Evolutionary conservation across 305 asterid genomes (phyloP).

Genomic region (Fraxinus floribunda): DNA sequence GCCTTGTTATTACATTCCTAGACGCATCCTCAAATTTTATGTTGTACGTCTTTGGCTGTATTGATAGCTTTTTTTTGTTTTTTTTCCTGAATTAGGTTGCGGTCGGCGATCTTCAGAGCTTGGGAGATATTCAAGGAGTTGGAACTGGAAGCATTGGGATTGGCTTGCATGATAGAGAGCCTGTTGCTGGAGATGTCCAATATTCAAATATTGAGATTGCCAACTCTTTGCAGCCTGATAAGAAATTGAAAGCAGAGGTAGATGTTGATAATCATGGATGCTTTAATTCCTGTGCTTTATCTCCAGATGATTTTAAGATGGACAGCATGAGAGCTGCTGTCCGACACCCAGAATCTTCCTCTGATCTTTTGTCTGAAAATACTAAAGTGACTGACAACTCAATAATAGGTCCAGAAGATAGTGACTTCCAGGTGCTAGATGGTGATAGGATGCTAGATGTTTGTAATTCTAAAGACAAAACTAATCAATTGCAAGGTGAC

Average conservation of each 20-base stretch:
- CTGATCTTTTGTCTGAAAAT: slow-evolving; percentile 38
- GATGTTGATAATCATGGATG: slow-evolving; percentile 34
- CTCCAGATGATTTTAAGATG: slow-evolving; percentile 34
- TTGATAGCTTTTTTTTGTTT: slow-evolving; percentile 14
- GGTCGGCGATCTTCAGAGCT: slow-evolving; percentile 30
- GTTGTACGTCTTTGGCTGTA: slow-evolving; percentile 12
- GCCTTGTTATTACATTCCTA: neutral
- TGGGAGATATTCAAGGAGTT: slow-evolving; percentile 34
- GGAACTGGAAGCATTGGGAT: slow-evolving; percentile 33
- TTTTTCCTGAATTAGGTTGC: slow-evolving; percentile 36
- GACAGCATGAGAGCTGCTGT: slow-evolving; percentile 33
- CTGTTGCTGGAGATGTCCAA: slow-evolving; percentile 36
- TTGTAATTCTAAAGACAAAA: slow-evolving; percentile 37
- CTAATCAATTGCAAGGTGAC: slow-evolving; percentile 39
- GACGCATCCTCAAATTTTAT: neutral
- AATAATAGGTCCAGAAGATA: slow-evolving; percentile 32
- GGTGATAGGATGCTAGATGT: slow-evolving; percentile 35
- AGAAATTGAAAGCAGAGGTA: slow-evolving; percentile 43
- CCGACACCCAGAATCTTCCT: slow-evolving; percentile 36
- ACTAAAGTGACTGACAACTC: slow-evolving; percentile 36
- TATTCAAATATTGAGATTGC: slow-evolving; percentile 37
- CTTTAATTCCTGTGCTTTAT: slow-evolving; percentile 30
- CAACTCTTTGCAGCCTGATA: slow-evolving; percentile 42
- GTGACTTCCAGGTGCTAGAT: slow-evolving; percentile 41
- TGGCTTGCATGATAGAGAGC: slow-evolving; percentile 40